Evolutionary conservation across 148 eudicot genomes (phyloP).

Genomic region (Polygonum aviculare): DNA sequence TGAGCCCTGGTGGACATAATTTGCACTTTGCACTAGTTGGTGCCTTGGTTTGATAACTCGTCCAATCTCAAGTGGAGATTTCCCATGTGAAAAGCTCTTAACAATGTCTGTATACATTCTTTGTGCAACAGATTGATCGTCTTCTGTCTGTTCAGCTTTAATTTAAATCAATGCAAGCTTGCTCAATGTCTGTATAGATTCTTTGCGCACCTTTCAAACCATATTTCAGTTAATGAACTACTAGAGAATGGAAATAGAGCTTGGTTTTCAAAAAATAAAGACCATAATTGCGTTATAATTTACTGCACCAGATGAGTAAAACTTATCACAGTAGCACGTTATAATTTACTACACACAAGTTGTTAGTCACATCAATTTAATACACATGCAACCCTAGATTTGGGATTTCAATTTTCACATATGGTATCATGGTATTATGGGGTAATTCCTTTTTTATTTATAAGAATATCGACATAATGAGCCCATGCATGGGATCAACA

Average conservation of each 20-base stretch:
- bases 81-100: not conserved
- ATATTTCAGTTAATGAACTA: not conserved
- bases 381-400: no score
- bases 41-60: not conserved
- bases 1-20: not conserved
- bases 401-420: no score
- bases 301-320: no score
- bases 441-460: no score
- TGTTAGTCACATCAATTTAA: no score
- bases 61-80: not conserved
- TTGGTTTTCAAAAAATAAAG: not conserved
- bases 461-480: no score
- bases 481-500: not conserved
- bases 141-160: not conserved
- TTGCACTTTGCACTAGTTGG: not conserved
- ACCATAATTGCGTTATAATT: no score
- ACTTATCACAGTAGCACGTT: no score
- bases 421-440: no score
- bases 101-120: not conserved
- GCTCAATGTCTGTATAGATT: not conserved
- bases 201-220: no score
- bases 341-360: no score
- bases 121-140: slow-evolving; percentile 5
- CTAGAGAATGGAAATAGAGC: not conserved
- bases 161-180: not conserved